Percentiles rank a stretch among this genome's conserved stretches.
phyloP scores from a whole-genome alignment of 1,284 basidiomycete genomes.

The Leccinum subfulvum region DNA sequence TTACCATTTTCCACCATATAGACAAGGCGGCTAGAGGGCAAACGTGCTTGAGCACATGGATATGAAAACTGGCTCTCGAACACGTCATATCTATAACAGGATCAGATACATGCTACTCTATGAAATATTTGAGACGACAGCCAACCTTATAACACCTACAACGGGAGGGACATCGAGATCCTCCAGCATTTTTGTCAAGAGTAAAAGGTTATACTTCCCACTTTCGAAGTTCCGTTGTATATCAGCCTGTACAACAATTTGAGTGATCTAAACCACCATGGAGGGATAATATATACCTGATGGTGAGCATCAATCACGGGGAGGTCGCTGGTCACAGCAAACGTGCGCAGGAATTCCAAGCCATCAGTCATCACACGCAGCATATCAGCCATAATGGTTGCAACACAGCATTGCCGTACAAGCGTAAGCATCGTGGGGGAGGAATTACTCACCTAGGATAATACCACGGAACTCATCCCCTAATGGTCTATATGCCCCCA shows the following conservation, averaged over 20 bases:
- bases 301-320: conserved; percentile 31
- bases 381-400: conserved; percentile 46
- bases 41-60: conserved; percentile 45
- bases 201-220: conserved; percentile 60
- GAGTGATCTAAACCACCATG: conserved; percentile 7
- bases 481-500: conserved; percentile 51
- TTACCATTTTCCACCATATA: conserved; percentile 63
- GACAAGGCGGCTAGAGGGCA: conserved; percentile 52
- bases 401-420: conserved; percentile 45
- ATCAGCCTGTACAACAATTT: conserved; percentile 20
- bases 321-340: conserved; percentile 27
- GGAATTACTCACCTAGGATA: conserved; percentile 52
- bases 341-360: conserved; percentile 42
- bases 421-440: conserved; percentile 5
- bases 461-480: conserved; percentile 61
- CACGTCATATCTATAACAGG: conserved; percentile 51
- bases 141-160: conserved; percentile 59
- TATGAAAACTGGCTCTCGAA: conserved; percentile 61
- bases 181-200: conserved; percentile 56
- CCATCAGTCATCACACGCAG: conserved; percentile 43
- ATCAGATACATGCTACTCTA: conserved; percentile 13
- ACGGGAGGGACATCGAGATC: conserved; percentile 57
- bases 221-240: conserved; percentile 46
- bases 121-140: conserved; percentile 1
- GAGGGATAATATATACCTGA: conserved; percentile 26